phyloP scores from a whole-genome alignment of 768 basidiomycete species.

The Heimioporus sp. region DNA sequence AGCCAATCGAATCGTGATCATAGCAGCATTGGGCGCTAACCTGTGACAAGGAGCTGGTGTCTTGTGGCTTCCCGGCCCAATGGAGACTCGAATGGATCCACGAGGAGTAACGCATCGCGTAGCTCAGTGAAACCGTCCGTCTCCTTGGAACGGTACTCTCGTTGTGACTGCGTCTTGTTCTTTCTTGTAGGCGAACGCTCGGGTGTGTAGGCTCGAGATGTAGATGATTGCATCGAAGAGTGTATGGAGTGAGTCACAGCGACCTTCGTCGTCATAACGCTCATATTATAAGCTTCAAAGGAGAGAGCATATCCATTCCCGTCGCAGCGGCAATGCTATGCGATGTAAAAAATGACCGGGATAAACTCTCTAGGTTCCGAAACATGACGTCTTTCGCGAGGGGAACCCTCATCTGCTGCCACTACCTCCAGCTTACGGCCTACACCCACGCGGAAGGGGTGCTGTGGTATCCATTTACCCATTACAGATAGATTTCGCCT shows the following conservation, averaged over 20 bases:
- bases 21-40: slow-evolving; percentile 9
- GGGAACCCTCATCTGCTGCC: no score
- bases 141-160: slow-evolving; percentile 31
- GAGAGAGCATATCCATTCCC: no score
- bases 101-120: slow-evolving; percentile 21
- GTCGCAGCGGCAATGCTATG: no score
- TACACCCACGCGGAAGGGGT: no score
- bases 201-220: slow-evolving; percentile 7
- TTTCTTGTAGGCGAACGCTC: slow-evolving; percentile 12
- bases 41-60: slow-evolving; percentile 26
- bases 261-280: neutral
- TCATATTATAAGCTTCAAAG: slow-evolving; percentile 14
- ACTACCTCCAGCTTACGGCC: no score
- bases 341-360: no score
- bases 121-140: slow-evolving; percentile 31
- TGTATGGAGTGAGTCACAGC: slow-evolving; percentile 2
- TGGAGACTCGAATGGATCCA: slow-evolving; percentile 24
- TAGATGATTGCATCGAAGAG: slow-evolving; percentile 15
- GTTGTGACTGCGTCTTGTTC: slow-evolving; percentile 25
- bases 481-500: no score
- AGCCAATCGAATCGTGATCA: neutral
- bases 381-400: no score
- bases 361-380: no score
- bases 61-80: slow-evolving; percentile 28
- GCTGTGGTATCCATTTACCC: no score